These are phyloP conservation scores for Scedosporium dehoogii DNA, from an alignment of 2,329 filamentous ascomycete species.

Conservation along the genomic window DNA sequence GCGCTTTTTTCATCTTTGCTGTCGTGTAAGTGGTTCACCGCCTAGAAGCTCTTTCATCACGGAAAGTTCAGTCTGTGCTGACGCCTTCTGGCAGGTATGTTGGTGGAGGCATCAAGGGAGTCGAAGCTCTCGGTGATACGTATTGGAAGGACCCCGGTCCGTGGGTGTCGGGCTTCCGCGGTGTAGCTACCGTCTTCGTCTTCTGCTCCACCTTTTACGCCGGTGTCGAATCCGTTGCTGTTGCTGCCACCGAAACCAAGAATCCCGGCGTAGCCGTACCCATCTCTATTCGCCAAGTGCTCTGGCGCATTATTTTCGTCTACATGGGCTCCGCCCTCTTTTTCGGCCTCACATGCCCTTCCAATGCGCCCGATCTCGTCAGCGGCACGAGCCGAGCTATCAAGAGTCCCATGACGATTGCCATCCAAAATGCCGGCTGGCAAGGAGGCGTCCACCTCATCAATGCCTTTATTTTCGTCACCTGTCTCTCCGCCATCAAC, in stretches of 20 bases:
- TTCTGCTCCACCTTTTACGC: conserved; percentile 63
- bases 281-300: conserved; percentile 48
- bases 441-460: conserved; percentile 64
- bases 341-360: conserved; percentile 64
- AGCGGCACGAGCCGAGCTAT: conserved; percentile 53
- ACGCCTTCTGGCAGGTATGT: conserved; percentile 37
- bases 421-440: conserved; percentile 66
- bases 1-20: conserved; percentile 65
- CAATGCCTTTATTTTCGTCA: conserved; percentile 67
- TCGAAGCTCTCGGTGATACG: conserved; percentile 51
- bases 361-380: conserved; percentile 54
- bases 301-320: conserved; percentile 51
- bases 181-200: conserved; percentile 56
- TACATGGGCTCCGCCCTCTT: conserved; percentile 65
- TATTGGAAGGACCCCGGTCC: conserved; percentile 66
- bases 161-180: conserved; percentile 58
- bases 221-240: conserved; percentile 54
- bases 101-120: conserved; percentile 52
- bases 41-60: too few relatives aligned
- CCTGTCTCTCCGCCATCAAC: conserved; percentile 63
- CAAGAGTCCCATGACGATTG: conserved; percentile 64
- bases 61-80: neutral
- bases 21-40: conserved; percentile 39
- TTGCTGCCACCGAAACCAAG: conserved; percentile 51
- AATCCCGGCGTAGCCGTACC: conserved; percentile 48